Conservation (phyloP, 352 stramenopile species). For the Phytopythium cucurbitacearum region DNA sequence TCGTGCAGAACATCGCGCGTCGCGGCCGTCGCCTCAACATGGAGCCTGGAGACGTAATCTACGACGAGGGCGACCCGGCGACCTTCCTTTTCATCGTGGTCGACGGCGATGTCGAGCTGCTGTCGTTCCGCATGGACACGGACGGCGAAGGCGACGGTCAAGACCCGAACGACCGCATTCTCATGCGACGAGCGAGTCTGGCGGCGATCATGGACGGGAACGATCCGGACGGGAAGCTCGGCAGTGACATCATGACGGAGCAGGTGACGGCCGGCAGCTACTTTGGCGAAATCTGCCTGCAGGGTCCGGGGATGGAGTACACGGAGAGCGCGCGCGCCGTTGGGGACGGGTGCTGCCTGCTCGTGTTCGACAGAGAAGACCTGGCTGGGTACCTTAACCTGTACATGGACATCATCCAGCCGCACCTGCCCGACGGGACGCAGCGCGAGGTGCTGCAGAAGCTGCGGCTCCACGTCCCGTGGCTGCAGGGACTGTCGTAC, state of each 20-base stretch:
- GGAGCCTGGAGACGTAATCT: slow-evolving; percentile 37
- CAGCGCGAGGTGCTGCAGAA: slow-evolving; percentile 45
- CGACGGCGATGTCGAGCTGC: slow-evolving; percentile 39
- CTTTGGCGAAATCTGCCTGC: slow-evolving; percentile 57
- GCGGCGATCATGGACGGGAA: neutral
- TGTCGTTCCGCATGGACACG: neutral
- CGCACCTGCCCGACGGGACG: slow-evolving; percentile 49
- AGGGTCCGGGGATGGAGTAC: slow-evolving; percentile 34
- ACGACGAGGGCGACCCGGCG: slow-evolving; percentile 53
- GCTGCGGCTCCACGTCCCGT: slow-evolving; percentile 37
- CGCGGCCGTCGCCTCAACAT: slow-evolving; percentile 41
- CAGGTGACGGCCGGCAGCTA: slow-evolving; percentile 37
- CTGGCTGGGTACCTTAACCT: slow-evolving; percentile 52
- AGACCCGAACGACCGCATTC: neutral
- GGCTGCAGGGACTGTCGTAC: slow-evolving; percentile 36
- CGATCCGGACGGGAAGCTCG: neutral
- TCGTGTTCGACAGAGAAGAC: slow-evolving; percentile 51
- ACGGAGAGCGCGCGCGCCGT: slow-evolving; percentile 33
- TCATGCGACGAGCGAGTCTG: too few species aligned
- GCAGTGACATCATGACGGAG: slow-evolving; percentile 17
- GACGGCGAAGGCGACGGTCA: slow-evolving; percentile 1
- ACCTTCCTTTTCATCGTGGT: slow-evolving; percentile 69
- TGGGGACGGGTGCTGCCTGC: slow-evolving; percentile 20
- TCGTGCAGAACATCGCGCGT: slow-evolving; percentile 43
- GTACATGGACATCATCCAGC: slow-evolving; percentile 65